These are phyloP conservation scores for Trichosporon sp. DNA, from an alignment of 1,284 basidiomycete genomes.

Conservation along the genomic window DNA sequence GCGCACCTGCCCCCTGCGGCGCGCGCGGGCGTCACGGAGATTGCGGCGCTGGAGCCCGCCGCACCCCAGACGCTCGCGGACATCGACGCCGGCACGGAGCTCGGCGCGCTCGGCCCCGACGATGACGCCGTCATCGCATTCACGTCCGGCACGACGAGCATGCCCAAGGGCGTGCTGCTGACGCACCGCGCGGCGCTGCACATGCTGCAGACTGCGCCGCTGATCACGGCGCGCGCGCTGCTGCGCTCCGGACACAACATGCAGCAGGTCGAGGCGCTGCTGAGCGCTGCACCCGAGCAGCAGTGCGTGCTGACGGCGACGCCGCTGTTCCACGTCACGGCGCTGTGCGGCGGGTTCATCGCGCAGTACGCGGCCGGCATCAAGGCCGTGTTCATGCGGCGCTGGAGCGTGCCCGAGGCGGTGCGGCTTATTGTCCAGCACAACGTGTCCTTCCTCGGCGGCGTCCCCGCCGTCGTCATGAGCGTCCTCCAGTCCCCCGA, in stretches of 20 bases:
- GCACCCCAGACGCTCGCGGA: slow-evolving; percentile 9
- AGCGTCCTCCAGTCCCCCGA: slow-evolving; percentile 34
- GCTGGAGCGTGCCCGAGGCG: slow-evolving; percentile 38
- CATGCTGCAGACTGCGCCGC: slow-evolving; percentile 21
- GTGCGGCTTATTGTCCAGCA: slow-evolving; percentile 28
- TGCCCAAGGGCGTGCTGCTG: slow-evolving; percentile 21
- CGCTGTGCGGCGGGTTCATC: slow-evolving; percentile 39
- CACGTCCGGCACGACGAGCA: slow-evolving; percentile 24
- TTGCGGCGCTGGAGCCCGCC: background rate
- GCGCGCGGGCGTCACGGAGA: background rate
- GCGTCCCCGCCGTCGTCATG: slow-evolving; percentile 40
- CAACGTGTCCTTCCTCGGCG: slow-evolving; percentile 35
- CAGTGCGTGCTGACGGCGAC: slow-evolving; percentile 29
- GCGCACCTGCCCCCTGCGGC: background rate
- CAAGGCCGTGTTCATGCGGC: slow-evolving; percentile 37
- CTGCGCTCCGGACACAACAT: slow-evolving; percentile 31
- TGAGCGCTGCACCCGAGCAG: slow-evolving; percentile 2
- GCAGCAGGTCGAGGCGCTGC: slow-evolving; percentile 8
- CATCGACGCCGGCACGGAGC: slow-evolving; percentile 9
- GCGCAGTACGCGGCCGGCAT: slow-evolving; percentile 25
- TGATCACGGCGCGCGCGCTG: background rate
- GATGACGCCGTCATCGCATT: slow-evolving; percentile 44
- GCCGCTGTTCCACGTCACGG: slow-evolving; percentile 47
- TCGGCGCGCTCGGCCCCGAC: slow-evolving; percentile 22
- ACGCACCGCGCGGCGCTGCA: slow-evolving; percentile 17